Percentiles rank a stretch among this genome's conserved stretches.
phyloP scores from a whole-genome alignment of 2,329 filamentous ascomycete genomes.

The Diaporthe capsici region DNA sequence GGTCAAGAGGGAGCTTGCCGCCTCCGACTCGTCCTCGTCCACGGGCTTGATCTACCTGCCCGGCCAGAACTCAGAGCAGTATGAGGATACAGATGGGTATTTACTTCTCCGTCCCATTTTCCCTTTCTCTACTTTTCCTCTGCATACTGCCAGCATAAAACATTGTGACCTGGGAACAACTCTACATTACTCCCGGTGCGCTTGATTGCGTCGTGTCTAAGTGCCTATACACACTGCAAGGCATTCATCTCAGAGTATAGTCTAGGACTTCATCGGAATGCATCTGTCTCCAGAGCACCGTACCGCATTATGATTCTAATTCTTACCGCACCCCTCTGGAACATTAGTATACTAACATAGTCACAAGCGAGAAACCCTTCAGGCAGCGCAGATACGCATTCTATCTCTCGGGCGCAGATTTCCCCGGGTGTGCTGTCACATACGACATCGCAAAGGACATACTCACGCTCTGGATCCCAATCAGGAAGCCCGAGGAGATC shows the following conservation, averaged over 20 bases:
- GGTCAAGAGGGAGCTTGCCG: constrained; percentile 65
- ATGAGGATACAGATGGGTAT: constrained; percentile 68
- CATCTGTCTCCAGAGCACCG: neutral
- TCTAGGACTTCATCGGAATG: neutral
- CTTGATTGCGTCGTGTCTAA: neutral
- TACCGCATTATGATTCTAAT: neutral
- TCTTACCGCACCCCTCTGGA: neutral
- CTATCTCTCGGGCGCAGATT: constrained; percentile 69
- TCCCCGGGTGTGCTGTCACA: constrained; percentile 68
- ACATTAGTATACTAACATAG: neutral
- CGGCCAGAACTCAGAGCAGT: constrained; percentile 64
- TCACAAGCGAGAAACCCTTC: constrained; percentile 61
- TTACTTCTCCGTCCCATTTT: neutral
- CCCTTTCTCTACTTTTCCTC: neutral
- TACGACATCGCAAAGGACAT: constrained; percentile 72
- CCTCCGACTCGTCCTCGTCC: constrained; percentile 44
- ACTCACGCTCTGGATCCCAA: constrained; percentile 81
- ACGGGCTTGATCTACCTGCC: constrained; percentile 67
- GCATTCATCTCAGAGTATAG: neutral
- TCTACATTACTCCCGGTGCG: neutral
- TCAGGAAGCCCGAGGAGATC: constrained; percentile 71
- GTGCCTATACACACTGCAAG: neutral
- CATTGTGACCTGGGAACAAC: neutral
- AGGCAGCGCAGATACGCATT: constrained; percentile 74
- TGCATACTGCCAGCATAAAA: neutral